Conservation (phyloP, 805 yeast genomes). For the Hanseniaspora lindneri region DNA sequence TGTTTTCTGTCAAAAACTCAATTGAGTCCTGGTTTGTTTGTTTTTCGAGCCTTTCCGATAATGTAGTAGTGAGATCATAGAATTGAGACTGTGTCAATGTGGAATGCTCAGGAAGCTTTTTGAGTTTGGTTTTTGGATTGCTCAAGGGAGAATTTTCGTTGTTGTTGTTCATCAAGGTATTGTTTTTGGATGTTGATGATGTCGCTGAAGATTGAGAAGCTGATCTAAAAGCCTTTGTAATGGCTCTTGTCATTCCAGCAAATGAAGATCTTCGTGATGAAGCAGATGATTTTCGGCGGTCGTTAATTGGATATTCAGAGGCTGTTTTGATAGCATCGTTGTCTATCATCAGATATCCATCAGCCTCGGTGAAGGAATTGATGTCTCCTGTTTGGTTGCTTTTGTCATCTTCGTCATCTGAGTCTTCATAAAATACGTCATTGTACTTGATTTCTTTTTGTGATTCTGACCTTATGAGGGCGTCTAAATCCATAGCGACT, state of each 20-base stretch:
- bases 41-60: background rate
- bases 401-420: background rate
- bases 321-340: slow-evolving; percentile 15
- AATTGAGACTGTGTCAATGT: slow-evolving; percentile 2
- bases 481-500: background rate
- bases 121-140: background rate
- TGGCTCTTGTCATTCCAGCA: slow-evolving; percentile 19
- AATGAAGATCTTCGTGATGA: slow-evolving; percentile 49
- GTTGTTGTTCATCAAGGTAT: background rate
- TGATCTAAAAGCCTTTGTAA: slow-evolving; percentile 14
- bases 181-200: background rate
- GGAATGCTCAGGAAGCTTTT: background rate
- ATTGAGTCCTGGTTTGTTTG: background rate
- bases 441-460: background rate
- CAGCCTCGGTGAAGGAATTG: background rate
- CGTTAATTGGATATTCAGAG: slow-evolving; percentile 22
- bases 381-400: too few species aligned
- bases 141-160: background rate
- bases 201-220: slow-evolving; percentile 8
- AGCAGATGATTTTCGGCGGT: slow-evolving; percentile 35
- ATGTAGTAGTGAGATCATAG: background rate
- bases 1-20: background rate
- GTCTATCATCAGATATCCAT: slow-evolving; percentile 4
- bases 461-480: background rate
- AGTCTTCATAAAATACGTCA: slow-evolving; percentile 1